These are phyloP conservation scores for Solanum pennellii DNA, from an alignment of 257 asterid genomes.

Conservation along the genomic window DNA sequence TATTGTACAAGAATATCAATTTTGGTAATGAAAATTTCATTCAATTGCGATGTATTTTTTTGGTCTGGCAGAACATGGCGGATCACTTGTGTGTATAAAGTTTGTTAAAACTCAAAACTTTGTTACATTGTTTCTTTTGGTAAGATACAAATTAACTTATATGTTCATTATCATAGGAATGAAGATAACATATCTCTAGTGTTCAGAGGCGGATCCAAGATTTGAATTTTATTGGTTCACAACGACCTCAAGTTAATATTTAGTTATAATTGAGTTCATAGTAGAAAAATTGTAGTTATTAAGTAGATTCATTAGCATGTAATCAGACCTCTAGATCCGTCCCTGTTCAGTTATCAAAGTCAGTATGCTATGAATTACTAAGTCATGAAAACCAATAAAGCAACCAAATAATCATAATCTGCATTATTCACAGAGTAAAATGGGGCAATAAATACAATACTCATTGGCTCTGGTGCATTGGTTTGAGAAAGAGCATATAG, in stretches of 20 bases:
- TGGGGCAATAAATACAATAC: slow-evolving; percentile 80
- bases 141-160: no score
- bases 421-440: slow-evolving; percentile 61
- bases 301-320: not conserved
- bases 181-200: no score
- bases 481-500: slow-evolving; percentile 63
- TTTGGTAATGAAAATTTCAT: no score
- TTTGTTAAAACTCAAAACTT: no score
- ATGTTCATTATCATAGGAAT: no score
- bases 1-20: no score
- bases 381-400: no score
- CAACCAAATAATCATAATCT: not conserved
- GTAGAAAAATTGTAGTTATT: not conserved
- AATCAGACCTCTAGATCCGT: not conserved
- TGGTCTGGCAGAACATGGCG: no score
- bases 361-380: not conserved
- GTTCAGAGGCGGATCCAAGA: not conserved
- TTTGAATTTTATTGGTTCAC: not conserved
- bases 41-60: no score
- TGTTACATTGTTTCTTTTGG: no score
- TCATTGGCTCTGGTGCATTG: slow-evolving; percentile 47
- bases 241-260: not conserved
- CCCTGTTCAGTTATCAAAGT: not conserved
- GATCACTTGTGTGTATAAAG: no score
- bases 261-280: not conserved